Percentiles rank a stretch among this genome's conserved stretches.
Evolutionary conservation across 345 rosid genomes (phyloP).

Genomic region (Arabidopsis thaliana): TAIR10.1 NC_003076.8:23861501-23862000

Average conservation of each 20-base stretch:
- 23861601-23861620: slow-evolving; percentile 12
- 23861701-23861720: no score
- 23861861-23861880: slow-evolving; percentile 13
- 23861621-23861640: slow-evolving; percentile 28
- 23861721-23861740: no score
- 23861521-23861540: background rate
- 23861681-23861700: background rate
- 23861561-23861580: background rate
- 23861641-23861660: slow-evolving; percentile 32
- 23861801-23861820: slow-evolving; percentile 24
- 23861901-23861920: background rate
- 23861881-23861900: slow-evolving; percentile 6
- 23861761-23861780: slow-evolving; percentile 11
- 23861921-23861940: background rate
- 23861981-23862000: slow-evolving; percentile 22
- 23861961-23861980: background rate
- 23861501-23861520: no score
- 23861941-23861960: background rate
- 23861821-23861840: slow-evolving; percentile 25
- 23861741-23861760: background rate
- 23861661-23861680: slow-evolving; percentile 19
- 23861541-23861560: background rate
- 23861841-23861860: slow-evolving; percentile 34
- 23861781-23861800: slow-evolving; percentile 29
- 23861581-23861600: slow-evolving; percentile 11